Conservation (phyloP, 2,329 filamentous ascomycete species). For the Aspergillus latus region DNA sequence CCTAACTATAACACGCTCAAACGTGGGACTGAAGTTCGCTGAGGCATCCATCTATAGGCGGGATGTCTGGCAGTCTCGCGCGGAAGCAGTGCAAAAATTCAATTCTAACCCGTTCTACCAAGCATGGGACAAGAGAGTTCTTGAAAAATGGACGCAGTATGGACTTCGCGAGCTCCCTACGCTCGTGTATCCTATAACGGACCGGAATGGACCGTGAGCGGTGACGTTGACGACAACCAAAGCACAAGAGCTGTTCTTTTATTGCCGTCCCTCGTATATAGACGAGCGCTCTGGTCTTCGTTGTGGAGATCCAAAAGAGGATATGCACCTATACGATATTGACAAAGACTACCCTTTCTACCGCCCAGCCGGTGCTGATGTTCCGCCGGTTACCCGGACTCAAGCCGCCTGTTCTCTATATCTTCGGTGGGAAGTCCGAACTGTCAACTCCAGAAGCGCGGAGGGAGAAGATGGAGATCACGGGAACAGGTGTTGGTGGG, state of each 20-base stretch:
- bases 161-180: constrained; percentile 68
- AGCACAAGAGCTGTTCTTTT: constrained; percentile 67
- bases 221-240: constrained; percentile 72
- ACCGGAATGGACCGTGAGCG: constrained; percentile 23
- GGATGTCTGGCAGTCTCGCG: constrained; percentile 70
- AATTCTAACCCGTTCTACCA: constrained; percentile 66
- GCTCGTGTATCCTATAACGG: constrained; percentile 7
- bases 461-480: constrained; percentile 29
- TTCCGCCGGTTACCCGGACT: constrained; percentile 31
- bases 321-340: constrained; percentile 32
- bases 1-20: constrained; percentile 7
- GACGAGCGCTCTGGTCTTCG: constrained; percentile 9
- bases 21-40: background rate
- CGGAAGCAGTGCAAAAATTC: constrained; percentile 62
- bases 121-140: constrained; percentile 70
- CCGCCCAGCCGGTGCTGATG: constrained; percentile 26
- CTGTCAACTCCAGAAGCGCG: constrained; percentile 23
- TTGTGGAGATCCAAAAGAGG: constrained; percentile 22
- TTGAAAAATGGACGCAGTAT: constrained; percentile 64
- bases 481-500: constrained; percentile 35
- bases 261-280: constrained; percentile 30
- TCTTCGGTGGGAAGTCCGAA: constrained; percentile 27
- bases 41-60: constrained; percentile 52
- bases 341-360: constrained; percentile 30
- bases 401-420: constrained; percentile 32